These are phyloP conservation scores for Solanum sitiens DNA, from an alignment of 257 asterid genomes.

Conservation along the genomic window DNA sequence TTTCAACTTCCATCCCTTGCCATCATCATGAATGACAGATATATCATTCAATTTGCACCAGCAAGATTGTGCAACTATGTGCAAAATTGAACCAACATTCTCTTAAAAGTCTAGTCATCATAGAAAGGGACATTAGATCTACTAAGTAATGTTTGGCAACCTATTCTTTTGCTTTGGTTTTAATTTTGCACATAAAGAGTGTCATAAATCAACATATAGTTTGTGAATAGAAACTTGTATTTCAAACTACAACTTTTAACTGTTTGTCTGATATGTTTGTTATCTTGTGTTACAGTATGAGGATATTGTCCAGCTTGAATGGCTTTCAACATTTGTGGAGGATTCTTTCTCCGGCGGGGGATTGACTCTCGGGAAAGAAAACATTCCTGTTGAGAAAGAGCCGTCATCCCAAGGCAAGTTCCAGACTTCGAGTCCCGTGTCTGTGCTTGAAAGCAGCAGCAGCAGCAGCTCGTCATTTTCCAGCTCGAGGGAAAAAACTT, in stretches of 20 bases:
- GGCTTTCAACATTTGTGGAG: constrained; percentile 79
- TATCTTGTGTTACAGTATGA: constrained; percentile 42
- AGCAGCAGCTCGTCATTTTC: constrained; percentile 31
- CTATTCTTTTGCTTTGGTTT: background rate
- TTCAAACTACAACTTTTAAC: background rate
- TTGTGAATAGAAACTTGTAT: background rate
- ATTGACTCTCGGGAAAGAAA: constrained; percentile 42
- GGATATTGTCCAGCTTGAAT: constrained; percentile 48
- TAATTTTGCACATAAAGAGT: background rate
- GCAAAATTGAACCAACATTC: background rate
- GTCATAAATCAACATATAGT: background rate
- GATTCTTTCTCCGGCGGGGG: constrained; percentile 66
- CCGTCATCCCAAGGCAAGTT: constrained; percentile 23
- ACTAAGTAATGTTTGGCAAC: background rate
- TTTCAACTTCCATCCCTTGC: background rate
- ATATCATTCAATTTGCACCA: background rate
- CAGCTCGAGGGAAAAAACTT: constrained; percentile 28
- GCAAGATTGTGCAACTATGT: background rate
- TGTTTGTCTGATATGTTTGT: background rate
- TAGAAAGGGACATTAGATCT: background rate
- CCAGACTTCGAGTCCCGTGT: constrained; percentile 67
- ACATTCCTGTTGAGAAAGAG: constrained; percentile 14
- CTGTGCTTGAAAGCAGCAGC: constrained; percentile 76
- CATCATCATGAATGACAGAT: background rate
- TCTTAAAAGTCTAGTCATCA: background rate